Conservation (phyloP, 1,284 basidiomycete genomes). For the Ceratobasidium sp. region DNA sequence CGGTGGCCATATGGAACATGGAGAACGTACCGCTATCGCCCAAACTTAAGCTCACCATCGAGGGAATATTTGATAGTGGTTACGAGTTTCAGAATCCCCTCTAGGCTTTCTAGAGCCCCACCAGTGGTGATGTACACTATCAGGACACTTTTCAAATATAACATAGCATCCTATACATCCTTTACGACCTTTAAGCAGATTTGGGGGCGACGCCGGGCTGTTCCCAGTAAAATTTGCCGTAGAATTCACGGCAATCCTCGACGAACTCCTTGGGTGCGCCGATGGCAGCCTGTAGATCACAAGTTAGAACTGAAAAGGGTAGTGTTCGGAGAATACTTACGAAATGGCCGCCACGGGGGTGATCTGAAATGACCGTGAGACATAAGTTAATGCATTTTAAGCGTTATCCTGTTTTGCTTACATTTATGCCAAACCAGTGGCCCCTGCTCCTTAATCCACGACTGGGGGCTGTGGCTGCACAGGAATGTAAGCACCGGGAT, state of each 20-base stretch:
- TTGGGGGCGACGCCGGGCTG: constrained; percentile 37
- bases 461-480: constrained; percentile 30
- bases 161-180: neutral
- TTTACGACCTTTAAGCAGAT: neutral
- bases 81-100: constrained; percentile 29
- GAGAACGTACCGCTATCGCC: constrained; percentile 37
- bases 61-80: constrained; percentile 42
- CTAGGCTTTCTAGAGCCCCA: neutral
- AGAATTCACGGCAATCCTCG: constrained; percentile 40
- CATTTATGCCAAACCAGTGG: constrained; percentile 42
- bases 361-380: constrained; percentile 6
- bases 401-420: neutral
- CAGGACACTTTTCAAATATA: neutral
- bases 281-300: constrained; percentile 16
- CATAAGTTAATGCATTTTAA: neutral
- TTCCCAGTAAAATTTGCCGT: constrained; percentile 41
- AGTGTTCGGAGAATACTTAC: neutral
- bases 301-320: neutral
- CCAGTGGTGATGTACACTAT: neutral
- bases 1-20: constrained; percentile 60
- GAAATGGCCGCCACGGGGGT: constrained; percentile 41
- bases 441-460: constrained; percentile 36
- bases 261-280: constrained; percentile 27
- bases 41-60: constrained; percentile 30
- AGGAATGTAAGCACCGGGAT: neutral